phyloP scores from a whole-genome alignment of 1,139 yeast genomes.

The Diutina mesorugosa region DNA sequence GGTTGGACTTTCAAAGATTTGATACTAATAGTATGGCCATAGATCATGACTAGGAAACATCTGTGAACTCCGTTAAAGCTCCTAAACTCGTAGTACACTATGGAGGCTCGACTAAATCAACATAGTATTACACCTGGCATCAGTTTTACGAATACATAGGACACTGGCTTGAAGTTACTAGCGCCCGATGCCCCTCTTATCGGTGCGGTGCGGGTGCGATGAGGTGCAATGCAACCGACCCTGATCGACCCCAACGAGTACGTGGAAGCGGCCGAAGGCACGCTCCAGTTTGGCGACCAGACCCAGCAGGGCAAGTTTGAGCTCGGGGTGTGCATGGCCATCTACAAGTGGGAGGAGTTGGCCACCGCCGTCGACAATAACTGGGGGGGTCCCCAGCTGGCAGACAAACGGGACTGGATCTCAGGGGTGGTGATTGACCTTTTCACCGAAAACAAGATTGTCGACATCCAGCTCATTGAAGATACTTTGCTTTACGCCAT shows the following conservation, averaged over 20 bases:
- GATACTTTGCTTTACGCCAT: conserved; percentile 78
- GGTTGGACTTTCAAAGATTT: too few species aligned
- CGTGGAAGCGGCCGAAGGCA: conserved; percentile 27
- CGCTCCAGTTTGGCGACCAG: conserved; percentile 43
- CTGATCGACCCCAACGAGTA: conserved; percentile 32
- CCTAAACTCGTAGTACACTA: too few species aligned
- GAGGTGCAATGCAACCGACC: neutral
- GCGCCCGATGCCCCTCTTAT: neutral
- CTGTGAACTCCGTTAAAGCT: too few species aligned
- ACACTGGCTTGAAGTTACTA: too few species aligned
- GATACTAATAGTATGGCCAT: too few species aligned
- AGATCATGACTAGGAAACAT: too few species aligned
- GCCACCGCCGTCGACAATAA: conserved; percentile 85
- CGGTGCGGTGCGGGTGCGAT: neutral
- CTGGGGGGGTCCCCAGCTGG: conserved; percentile 94
- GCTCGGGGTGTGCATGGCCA: conserved; percentile 84
- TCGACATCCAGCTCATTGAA: conserved; percentile 72
- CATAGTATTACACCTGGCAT: too few species aligned
- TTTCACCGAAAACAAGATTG: conserved; percentile 43
- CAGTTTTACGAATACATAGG: too few species aligned
- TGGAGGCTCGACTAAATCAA: too few species aligned
- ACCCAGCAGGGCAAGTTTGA: conserved; percentile 77
- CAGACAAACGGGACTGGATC: conserved; percentile 92
- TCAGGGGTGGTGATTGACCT: conserved; percentile 73
- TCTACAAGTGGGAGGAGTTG: conserved; percentile 82